Evolutionary conservation across 1,284 basidiomycete genomes (phyloP), one percentile per base, ranked within the genome.

Genomic region (Sporisorium scitamineum): DNA sequence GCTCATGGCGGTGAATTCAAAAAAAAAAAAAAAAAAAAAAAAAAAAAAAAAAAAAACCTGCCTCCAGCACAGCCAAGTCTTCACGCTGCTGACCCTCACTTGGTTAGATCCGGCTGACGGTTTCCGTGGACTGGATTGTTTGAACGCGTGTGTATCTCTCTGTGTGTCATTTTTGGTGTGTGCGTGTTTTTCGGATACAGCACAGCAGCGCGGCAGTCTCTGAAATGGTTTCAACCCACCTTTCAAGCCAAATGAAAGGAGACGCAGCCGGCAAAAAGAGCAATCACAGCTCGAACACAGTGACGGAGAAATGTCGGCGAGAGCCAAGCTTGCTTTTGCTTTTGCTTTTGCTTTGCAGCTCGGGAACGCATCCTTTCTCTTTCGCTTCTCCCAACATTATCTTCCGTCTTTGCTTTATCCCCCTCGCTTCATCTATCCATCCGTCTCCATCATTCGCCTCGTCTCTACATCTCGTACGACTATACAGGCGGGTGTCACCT

Each of bases 241-340:
- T 39, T 31, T 29, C 24, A 27, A 20, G 41, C 39, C 41, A 34
- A 27, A 50, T 58, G 54, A 27, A 31, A 24, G 39, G 26, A 48
- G 26, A n/a, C 39, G 27, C 13, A 32, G n/a, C n/a, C n/a, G n/a
- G n/a, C n/a, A n/a, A n/a, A n/a, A n/a, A n/a, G n/a, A n/a, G n/a
- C n/a, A n/a, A n/a, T n/a, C n/a, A n/a, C n/a, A n/a, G n/a, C 42
- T n/a, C 29, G 14, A 42, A n/a, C 39, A n/a, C 39, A 42, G 39
- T 42, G 39, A 48, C 55, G 45, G 45, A 57, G 55, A 29, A 57
- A 27, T 48, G 47, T 57, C 55, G 44, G 45, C 55, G 55, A 57
- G 55, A 37, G 8, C 44, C 7, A 22, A 18, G 5, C 11, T 24
- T 8, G 31, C 18, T 16, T 52, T 42, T 3, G 34, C 34, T 14